phyloP scores from a whole-genome alignment of 306 rosid genomes.

The Ochetophila trinervis region DNA sequence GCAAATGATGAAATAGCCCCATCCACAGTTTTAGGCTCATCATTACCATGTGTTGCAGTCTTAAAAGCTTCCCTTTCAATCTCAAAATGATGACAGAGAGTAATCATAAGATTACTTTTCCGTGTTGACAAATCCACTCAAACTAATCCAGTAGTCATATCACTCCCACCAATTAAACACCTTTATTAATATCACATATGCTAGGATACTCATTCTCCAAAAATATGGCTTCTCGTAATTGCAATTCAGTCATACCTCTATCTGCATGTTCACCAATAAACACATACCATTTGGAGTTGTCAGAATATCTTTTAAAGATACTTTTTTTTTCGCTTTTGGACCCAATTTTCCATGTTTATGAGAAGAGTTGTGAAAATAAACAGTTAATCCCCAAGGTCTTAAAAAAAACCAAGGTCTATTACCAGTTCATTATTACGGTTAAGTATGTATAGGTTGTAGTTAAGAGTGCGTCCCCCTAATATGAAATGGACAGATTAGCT shows the following conservation, averaged over 20 bases:
- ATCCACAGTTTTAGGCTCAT: not conserved
- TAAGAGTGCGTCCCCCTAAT: not conserved
- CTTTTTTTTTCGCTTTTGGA: not conserved
- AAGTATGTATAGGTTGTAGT: not conserved
- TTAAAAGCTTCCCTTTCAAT: too few relatives aligned
- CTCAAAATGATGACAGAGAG: too few relatives aligned
- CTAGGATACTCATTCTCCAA: not conserved
- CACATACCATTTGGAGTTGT: constrained; percentile 7
- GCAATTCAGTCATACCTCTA: not conserved
- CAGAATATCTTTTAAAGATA: not conserved
- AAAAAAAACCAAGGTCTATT: not conserved
- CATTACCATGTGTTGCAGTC: too few relatives aligned
- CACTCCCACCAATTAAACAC: not conserved
- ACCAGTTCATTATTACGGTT: not conserved
- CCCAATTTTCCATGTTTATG: not conserved
- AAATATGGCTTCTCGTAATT: too few relatives aligned
- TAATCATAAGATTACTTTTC: too few relatives aligned
- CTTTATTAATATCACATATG: not conserved
- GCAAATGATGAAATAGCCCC: not conserved
- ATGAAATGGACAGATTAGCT: not conserved
- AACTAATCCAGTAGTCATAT: too few relatives aligned
- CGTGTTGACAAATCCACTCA: too few relatives aligned
- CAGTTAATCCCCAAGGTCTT: not conserved
- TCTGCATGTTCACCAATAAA: not conserved
- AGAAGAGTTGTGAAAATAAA: not conserved